Percentiles rank a stretch among this genome's conserved stretches.
phyloP scores from a whole-genome alignment of 2,329 filamentous ascomycete species.

The Polychaeton citri region DNA sequence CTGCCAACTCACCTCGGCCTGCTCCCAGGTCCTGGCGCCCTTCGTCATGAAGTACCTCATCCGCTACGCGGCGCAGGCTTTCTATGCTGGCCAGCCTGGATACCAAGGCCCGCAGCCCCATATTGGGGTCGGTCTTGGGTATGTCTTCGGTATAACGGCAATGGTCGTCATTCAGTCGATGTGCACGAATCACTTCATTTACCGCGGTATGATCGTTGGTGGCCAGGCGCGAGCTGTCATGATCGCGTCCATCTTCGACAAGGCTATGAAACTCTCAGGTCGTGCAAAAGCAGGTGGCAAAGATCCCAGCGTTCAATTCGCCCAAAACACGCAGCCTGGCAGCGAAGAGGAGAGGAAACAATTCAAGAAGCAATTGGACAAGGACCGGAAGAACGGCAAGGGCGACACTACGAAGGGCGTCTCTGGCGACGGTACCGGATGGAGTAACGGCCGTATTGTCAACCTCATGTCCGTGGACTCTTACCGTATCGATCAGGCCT shows the following conservation, averaged over 20 bases:
- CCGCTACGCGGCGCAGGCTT: conserved; percentile 69
- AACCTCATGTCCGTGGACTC: conserved; percentile 94
- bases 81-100: conserved; percentile 32
- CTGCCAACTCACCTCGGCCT: conserved; percentile 58
- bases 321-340: conserved; percentile 32
- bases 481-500: conserved; percentile 80
- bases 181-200: conserved; percentile 81
- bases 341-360: conserved; percentile 38
- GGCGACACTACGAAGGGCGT: conserved; percentile 34
- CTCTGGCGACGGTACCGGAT: conserved; percentile 61
- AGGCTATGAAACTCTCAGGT: conserved; percentile 78
- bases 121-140: conserved; percentile 63
- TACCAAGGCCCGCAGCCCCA: conserved; percentile 40
- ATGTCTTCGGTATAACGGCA: conserved; percentile 68
- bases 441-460: conserved; percentile 84
- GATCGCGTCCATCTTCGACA: conserved; percentile 81
- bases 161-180: conserved; percentile 80
- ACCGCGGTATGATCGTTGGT: conserved; percentile 80
- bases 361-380: conserved; percentile 33
- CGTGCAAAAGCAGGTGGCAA: conserved; percentile 71
- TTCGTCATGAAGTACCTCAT: conserved; percentile 81
- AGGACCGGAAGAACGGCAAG: conserved; percentile 27
- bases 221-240: conserved; percentile 70
- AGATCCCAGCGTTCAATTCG: conserved; percentile 19
- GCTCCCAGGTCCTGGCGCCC: conserved; percentile 66